Base-by-base conservation (phyloP, 306 rosid genomes). In the Sesbania bispinosa region DNA sequence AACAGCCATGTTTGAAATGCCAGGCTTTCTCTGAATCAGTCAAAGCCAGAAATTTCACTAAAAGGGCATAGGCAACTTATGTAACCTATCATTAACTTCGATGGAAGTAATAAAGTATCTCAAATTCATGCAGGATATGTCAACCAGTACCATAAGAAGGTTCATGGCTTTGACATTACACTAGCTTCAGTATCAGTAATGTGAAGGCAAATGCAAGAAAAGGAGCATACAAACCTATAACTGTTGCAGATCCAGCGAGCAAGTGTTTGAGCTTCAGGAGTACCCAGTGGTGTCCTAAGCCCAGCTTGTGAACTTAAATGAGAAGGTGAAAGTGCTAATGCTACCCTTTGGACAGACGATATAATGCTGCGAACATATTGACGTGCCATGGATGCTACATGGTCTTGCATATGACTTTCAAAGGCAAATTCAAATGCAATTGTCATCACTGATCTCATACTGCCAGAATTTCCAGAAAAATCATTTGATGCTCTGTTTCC, bases 211-310 rank as follows among this genome's bases (percentile, higher is more conserved):
- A 18, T 21, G 13, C n/a, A 41, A 41, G 53, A n/a, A 23, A 10
- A 57, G 58, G 47, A 65, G 65, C 42, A 67, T 13, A 76, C 74
- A 58, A 7, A 95, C 99, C 97, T 89, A 48, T 95, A 89, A 79
- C 99, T 91, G 83, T 88, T 92, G 87, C 92, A 80, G 68, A 95
- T 95, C 99, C 99, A 95, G n/a, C 88, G 86, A 71, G 97, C 97
- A 78, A 95, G 99, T 10, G 99, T 95, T 69, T 95, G 99, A 2
- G 96, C 99, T 84, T 95, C 99, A 42, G 99, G 96, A 61, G 99
- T 95, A 27, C 99, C 99, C 14, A 88, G 77, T 11, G 96, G 96
- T 39, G 96, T 27, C 67, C 96, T 86, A 26, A 95, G 90, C 76
- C 99, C 97, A n/a, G 85, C 87, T 16, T 88, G 91, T 13, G 99